A percentile compares a stretch with the other conserved stretches of the same genome.
phyloP scores from a whole-genome alignment of 129 eudicot species.

The Chrysanthemum makinoi region DNA sequence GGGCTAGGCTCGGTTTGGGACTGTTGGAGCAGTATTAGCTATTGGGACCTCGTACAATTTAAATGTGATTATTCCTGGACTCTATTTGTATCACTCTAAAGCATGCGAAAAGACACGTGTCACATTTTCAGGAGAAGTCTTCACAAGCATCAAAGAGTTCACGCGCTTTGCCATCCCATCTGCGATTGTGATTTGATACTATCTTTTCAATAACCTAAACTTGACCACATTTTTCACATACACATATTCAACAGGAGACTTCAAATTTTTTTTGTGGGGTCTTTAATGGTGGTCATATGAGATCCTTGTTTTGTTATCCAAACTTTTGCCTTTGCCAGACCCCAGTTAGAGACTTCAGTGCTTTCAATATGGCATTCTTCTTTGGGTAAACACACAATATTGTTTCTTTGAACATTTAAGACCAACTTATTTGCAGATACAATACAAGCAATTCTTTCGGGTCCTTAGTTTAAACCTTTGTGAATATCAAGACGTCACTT shows the following conservation, averaged over 20 bases:
- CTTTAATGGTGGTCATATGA: conserved; percentile 70
- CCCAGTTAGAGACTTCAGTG: conserved; percentile 59
- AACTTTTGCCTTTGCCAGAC: no score
- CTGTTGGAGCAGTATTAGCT: neutral
- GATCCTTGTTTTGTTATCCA: conserved; percentile 46
- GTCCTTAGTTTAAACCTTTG: conserved; percentile 17
- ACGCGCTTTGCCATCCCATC: conserved; percentile 1
- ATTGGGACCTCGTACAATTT: conserved; percentile 1
- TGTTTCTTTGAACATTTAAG: neutral
- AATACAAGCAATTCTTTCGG: conserved; percentile 34
- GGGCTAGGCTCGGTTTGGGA: neutral
- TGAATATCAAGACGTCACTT: neutral
- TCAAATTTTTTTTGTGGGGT: conserved; percentile 8
- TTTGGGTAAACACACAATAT: neutral
- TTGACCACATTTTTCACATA: neutral
- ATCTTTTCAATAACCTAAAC: neutral
- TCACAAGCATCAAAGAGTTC: neutral
- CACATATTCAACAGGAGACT: neutral
- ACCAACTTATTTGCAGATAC: conserved; percentile 28
- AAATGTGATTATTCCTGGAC: neutral
- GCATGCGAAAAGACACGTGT: conserved; percentile 6
- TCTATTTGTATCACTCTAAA: neutral
- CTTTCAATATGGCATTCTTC: conserved; percentile 58
- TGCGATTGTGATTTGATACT: neutral
- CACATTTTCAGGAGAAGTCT: neutral